A percentile compares a stretch with the other conserved stretches of the same genome.
phyloP scores from a whole-genome alignment of 208 protist species.

The Endotrypanum monterogeii region DNA sequence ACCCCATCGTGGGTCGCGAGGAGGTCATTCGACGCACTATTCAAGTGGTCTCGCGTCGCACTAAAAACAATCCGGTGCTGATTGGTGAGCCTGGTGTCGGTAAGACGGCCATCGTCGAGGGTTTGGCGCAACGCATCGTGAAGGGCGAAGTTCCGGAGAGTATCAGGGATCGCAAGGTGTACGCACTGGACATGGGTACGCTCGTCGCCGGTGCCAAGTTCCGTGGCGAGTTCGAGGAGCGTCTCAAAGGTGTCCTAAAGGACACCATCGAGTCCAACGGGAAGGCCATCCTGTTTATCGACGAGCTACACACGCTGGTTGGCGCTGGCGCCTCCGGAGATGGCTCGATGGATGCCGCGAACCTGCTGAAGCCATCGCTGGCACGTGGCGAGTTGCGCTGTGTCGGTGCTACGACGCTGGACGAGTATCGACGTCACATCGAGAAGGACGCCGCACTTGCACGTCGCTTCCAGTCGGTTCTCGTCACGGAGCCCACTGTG shows the following conservation, averaged over 20 bases:
- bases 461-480: constrained; percentile 97
- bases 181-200: constrained; percentile 98
- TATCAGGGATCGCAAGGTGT: constrained; percentile 87
- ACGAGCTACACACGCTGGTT: constrained; percentile 99
- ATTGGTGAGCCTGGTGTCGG: constrained; percentile 97
- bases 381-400: constrained; percentile 96
- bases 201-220: constrained; percentile 99
- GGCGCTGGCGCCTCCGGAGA: constrained; percentile 95
- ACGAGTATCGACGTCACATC: constrained; percentile 98
- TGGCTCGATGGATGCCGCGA: constrained; percentile 98
- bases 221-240: constrained; percentile 99
- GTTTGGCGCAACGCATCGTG: constrained; percentile 92
- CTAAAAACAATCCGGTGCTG: constrained; percentile 99
- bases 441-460: constrained; percentile 99
- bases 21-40: constrained; percentile 98
- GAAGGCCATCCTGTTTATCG: constrained; percentile 99
- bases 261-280: constrained; percentile 96
- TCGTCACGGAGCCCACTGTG: constrained; percentile 96
- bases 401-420: constrained; percentile 98
- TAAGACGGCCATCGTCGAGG: constrained; percentile 94
- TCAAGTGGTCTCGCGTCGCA: constrained; percentile 96
- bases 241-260: constrained; percentile 98
- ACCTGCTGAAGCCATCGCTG: constrained; percentile 99
- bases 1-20: constrained; percentile 99
- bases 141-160: constrained; percentile 93